Conservation (phyloP, 441 rosid genomes). For the Macaranga tanarius region DNA sequence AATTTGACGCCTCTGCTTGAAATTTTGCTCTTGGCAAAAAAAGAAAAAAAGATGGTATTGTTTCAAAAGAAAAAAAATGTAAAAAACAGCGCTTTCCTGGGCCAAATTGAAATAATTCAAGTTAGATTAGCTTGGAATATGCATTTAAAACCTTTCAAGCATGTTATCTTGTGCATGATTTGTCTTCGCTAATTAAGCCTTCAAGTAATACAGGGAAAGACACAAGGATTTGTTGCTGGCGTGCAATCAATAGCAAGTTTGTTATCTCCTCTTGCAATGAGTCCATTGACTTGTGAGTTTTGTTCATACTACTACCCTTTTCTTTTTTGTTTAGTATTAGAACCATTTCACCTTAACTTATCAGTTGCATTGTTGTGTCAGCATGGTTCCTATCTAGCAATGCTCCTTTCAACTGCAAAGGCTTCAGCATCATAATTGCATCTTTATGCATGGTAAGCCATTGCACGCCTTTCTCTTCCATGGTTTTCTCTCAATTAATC, state of each 20-base stretch:
- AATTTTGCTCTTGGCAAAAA: too few species aligned
- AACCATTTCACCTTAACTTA: conserved; percentile 2
- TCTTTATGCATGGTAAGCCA: conserved; percentile 48
- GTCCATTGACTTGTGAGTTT: conserved; percentile 53
- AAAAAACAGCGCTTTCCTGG: too few species aligned
- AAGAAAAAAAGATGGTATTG: too few species aligned
- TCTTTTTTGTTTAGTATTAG: not conserved
- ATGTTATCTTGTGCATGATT: not conserved
- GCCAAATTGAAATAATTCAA: too few species aligned
- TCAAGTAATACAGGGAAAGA: conserved; percentile 42
- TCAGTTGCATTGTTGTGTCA: conserved; percentile 19
- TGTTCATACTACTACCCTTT: not conserved
- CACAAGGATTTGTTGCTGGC: conserved; percentile 57
- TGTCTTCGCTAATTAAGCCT: too few species aligned
- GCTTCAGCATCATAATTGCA: conserved; percentile 51
- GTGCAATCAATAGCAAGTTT: conserved; percentile 51
- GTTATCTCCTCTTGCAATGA: conserved; percentile 54
- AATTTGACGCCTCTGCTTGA: too few species aligned
- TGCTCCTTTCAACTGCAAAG: conserved; percentile 58
- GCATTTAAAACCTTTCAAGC: not conserved
- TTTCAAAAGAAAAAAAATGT: too few species aligned
- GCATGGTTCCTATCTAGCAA: conserved; percentile 46
- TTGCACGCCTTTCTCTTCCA: not conserved
- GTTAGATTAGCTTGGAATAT: not conserved
- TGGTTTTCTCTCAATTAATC: not conserved